These are phyloP conservation scores for Trypanosoma melophagium DNA, from an alignment of 208 protist genomes.

Conservation along the genomic window DNA sequence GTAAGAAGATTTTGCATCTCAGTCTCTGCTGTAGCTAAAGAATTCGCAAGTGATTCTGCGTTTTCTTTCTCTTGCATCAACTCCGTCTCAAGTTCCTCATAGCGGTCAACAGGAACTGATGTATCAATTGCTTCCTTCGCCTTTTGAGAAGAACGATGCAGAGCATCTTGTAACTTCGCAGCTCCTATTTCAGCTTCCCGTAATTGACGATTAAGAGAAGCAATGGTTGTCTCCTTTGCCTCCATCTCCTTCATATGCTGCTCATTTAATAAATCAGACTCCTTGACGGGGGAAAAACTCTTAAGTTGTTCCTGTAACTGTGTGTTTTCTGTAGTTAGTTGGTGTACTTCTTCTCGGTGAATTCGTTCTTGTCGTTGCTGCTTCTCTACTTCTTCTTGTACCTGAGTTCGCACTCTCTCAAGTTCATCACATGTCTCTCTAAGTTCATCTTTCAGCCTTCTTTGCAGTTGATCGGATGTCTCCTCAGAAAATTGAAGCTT, in stretches of 20 bases:
- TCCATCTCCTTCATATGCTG: slow-evolving; percentile 2
- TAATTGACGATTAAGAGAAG: slow-evolving; percentile 17
- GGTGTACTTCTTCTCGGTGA: background rate
- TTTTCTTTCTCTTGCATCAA: slow-evolving; percentile 25
- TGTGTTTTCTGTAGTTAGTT: background rate
- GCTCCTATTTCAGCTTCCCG: slow-evolving; percentile 15
- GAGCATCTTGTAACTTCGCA: slow-evolving; percentile 21
- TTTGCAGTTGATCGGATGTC: background rate
- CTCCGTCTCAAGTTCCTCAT: slow-evolving; percentile 30
- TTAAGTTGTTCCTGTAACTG: slow-evolving; percentile 6
- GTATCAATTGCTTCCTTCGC: background rate
- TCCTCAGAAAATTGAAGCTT: background rate
- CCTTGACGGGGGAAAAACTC: background rate
- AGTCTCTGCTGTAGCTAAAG: background rate
- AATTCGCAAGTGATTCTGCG: slow-evolving; percentile 1
- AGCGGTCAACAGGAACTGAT: slow-evolving; percentile 13
- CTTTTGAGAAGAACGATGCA: slow-evolving; percentile 17
- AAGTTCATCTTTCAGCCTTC: slow-evolving; percentile 1
- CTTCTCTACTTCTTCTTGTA: background rate
- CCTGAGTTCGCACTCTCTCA: background rate
- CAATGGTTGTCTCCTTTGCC: slow-evolving; percentile 11
- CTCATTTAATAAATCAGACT: background rate
- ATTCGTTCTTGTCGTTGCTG: background rate
- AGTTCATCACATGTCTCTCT: background rate
- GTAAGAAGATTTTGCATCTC: slow-evolving; percentile 9